Base-by-base conservation (phyloP, 345 rosid species). In the Rhizophora apiculata region DNA sequence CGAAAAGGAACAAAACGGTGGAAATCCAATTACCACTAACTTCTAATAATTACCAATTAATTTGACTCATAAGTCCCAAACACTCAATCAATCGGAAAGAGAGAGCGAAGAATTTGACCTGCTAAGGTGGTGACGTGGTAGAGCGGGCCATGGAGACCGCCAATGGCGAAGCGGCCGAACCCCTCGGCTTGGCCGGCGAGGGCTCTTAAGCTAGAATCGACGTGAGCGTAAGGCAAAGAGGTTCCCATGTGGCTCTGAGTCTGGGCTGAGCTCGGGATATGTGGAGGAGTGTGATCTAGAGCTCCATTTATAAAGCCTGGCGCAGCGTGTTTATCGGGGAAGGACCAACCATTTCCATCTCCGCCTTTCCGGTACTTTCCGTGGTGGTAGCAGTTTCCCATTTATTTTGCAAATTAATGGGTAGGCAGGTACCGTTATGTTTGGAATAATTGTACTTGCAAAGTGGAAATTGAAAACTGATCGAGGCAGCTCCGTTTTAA, bases 121-220 rank as follows among this genome's bases (percentile, higher is more conserved):
- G 84, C 82, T 72, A 95, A 73, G 68, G 88, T 81, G 75, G 84
- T 85, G 83, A 95, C 97, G 59, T 27, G 80, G 68, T 83, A 87
- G 62, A 92, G 71, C 19, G 84, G 81, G 21, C 97, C 96, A 53
- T 76, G 83, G 55, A 92, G 87, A 51, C 99, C 99, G 48, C 99
- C 99, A 43, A 85, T 74, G 70, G 99, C 92, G 60, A 63, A 69
- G 67, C 86, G 89, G 37, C 99, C 97, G 56, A 92, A 92, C 29
- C 99, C 99, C 72, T 95, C 92, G 10, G 96, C 96, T 39, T 87
- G 88, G 60, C 86, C 87, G 34, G 99, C 92, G 48, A 95, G 97
- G 31, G 86, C 86, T 58, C 96, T 90, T 37, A 92, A 77, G 85
- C 73, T 66, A 73, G 85, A 84, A 77, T 95, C 96, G 61, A 82